Evolutionary conservation across 2,329 filamentous ascomycete genomes (phyloP).

Genomic region (Penicillium decumbens): DNA sequence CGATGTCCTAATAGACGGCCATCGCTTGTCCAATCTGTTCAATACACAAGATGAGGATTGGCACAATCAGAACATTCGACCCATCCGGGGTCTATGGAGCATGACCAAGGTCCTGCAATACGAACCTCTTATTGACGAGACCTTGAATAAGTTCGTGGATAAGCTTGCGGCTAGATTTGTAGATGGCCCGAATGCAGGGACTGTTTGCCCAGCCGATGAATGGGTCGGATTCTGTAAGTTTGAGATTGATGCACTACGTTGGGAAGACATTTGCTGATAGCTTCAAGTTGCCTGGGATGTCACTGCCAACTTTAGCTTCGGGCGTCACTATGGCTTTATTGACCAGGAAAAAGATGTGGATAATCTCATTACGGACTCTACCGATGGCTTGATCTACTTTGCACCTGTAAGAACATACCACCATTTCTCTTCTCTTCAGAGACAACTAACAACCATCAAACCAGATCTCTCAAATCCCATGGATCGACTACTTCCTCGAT

Average conservation of each 20-base stretch:
- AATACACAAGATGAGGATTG: slow-evolving; percentile 26
- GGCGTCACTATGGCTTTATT: slow-evolving; percentile 25
- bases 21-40: slow-evolving; percentile 26
- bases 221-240: slow-evolving; percentile 22
- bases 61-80: slow-evolving; percentile 24
- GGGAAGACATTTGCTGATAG: neutral
- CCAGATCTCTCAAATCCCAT: slow-evolving; percentile 24
- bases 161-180: slow-evolving; percentile 22
- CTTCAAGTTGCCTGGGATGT: slow-evolving; percentile 22
- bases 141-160: slow-evolving; percentile 22
- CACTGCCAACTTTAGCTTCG: slow-evolving; percentile 21
- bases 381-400: slow-evolving; percentile 25
- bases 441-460: neutral
- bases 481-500: slow-evolving; percentile 27
- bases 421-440: neutral
- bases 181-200: slow-evolving; percentile 15
- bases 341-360: slow-evolving; percentile 27
- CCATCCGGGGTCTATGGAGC: slow-evolving; percentile 22
- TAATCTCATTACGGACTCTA: slow-evolving; percentile 21
- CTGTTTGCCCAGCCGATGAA: slow-evolving; percentile 17
- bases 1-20: slow-evolving; percentile 24
- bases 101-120: slow-evolving; percentile 28
- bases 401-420: slow-evolving; percentile 10
- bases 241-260: neutral
- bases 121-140: slow-evolving; percentile 27